Evolutionary conservation across 306 rosid species (phyloP).

Genomic region (Malus sieversii): DNA sequence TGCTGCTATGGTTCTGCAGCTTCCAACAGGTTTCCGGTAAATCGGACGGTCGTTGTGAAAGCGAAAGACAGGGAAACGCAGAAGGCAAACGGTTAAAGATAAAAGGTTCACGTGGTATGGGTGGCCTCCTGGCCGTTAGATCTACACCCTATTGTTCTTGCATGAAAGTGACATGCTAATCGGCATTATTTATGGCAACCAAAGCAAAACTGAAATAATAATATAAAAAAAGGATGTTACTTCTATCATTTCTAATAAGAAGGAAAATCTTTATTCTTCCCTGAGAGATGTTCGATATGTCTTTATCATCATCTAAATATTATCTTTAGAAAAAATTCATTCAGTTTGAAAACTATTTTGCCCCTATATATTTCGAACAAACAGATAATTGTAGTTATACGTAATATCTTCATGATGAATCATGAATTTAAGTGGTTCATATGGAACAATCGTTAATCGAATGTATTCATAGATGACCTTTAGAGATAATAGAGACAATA

Average conservation of each 20-base stretch:
- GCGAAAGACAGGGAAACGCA: constrained; percentile 4
- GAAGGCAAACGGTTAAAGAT: constrained; percentile 8
- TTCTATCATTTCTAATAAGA: too few relatives aligned
- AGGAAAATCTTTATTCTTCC: too few relatives aligned
- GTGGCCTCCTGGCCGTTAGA: constrained; percentile 15
- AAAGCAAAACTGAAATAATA: not conserved
- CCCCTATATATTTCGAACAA: too few relatives aligned
- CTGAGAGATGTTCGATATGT: too few relatives aligned
- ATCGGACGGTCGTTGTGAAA: constrained; percentile 12
- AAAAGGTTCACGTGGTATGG: constrained; percentile 17
- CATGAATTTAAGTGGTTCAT: too few relatives aligned
- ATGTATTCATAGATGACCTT: not conserved
- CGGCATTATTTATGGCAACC: not conserved
- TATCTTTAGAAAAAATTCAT: too few relatives aligned
- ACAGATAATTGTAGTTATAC: too few relatives aligned
- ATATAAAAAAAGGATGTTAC: too few relatives aligned
- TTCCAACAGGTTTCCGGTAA: not conserved
- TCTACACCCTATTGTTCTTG: not conserved
- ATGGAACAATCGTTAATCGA: not conserved
- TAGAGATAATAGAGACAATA: not conserved
- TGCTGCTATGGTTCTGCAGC: not conserved
- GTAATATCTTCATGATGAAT: too few relatives aligned
- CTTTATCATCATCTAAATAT: too few relatives aligned
- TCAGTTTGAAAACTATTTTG: too few relatives aligned
- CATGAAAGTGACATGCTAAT: constrained; percentile 5